Base-by-base conservation (phyloP, 768 basidiomycete species). In the Brasilioporus rufonigricans region DNA sequence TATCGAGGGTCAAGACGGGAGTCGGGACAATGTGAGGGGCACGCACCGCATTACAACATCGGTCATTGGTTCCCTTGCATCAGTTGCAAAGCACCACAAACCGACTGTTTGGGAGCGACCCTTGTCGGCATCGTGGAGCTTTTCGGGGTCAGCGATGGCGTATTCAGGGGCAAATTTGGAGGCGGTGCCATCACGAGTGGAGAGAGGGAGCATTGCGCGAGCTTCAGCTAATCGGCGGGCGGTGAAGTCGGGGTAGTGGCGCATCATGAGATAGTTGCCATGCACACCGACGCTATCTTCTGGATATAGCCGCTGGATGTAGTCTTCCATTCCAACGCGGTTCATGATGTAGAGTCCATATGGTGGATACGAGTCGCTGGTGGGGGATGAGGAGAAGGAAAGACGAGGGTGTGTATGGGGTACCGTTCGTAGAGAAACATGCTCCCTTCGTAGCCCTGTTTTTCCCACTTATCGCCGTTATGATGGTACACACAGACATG, bases 351-450 rank as follows among this genome's bases (percentile, higher is more conserved):
- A 93, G 63, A 91, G 85, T 8, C 91, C 91, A 62, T 93, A 92
- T 18, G 85, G 86, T 4, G 91, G 91, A 67, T 91, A 91, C 27
- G 81, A 77, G 53, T 85, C 79, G 63, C 90, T 92, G 61, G 18
- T 1, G 35, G 14, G 16, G 32, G 1, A 48, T 55, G 41, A 54
- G 43, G 52, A 57, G 38, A 40, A n/a, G 56, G 61, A 32, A 48
- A 10, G n/a, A 38, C 7, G 8, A 19, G 27, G 26, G 11, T 1
- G 29, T 0, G 39, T 4, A 4, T 7, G 21, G 0, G 32, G 19
- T 61, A 91, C 90, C 90, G 78, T 74, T 93, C 90, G 63, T 88
- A 91, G 61, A 93, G 75, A 73, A 93, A 93, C 84, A 93, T 90
- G 72, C 82, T 87, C n/a, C 91, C 91, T 68, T 93, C 91, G 66